Evolutionary conservation across 2,329 filamentous ascomycete genomes (phyloP).

Genomic region (Hypoxylon rubiginosum): DNA sequence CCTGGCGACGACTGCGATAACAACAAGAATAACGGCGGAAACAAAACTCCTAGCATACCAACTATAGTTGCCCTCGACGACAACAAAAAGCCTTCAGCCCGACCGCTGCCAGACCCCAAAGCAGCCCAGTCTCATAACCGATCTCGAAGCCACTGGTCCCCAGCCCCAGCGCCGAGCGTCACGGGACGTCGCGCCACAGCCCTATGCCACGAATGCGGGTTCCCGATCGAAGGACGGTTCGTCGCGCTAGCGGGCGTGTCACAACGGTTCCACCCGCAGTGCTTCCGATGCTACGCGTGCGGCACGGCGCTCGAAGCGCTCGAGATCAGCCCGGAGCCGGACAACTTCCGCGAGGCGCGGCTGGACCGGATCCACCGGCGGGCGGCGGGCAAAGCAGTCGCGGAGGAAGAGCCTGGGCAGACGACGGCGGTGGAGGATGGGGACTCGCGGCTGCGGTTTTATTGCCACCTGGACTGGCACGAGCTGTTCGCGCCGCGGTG

Average conservation of each 20-base stretch:
- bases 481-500: conserved; percentile 93
- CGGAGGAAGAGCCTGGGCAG: conserved; percentile 73
- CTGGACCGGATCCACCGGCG: conserved; percentile 79
- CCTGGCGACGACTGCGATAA: conserved; percentile 49
- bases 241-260: conserved; percentile 81
- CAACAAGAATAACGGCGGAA: conserved; percentile 12
- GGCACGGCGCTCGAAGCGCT: conserved; percentile 91
- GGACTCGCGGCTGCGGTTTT: conserved; percentile 84
- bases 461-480: conserved; percentile 98
- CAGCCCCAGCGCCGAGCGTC: conserved; percentile 62
- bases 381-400: conserved; percentile 67
- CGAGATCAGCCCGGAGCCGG: conserved; percentile 94
- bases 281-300: conserved; percentile 91
- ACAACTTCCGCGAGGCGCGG: conserved; percentile 76
- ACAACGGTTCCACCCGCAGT: conserved; percentile 90
- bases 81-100: conserved; percentile 51
- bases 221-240: conserved; percentile 90
- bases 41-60: conserved; percentile 51
- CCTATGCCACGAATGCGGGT: conserved; percentile 84
- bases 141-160: conserved; percentile 71
- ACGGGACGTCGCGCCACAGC: conserved; percentile 69
- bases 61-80: conserved; percentile 63
- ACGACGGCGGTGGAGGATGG: conserved; percentile 79
- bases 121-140: conserved; percentile 53
- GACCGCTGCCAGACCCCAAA: conserved; percentile 65